These are phyloP conservation scores for Gossypium gossypioides DNA, from an alignment of 441 rosid genomes.

Conservation along the genomic window DNA sequence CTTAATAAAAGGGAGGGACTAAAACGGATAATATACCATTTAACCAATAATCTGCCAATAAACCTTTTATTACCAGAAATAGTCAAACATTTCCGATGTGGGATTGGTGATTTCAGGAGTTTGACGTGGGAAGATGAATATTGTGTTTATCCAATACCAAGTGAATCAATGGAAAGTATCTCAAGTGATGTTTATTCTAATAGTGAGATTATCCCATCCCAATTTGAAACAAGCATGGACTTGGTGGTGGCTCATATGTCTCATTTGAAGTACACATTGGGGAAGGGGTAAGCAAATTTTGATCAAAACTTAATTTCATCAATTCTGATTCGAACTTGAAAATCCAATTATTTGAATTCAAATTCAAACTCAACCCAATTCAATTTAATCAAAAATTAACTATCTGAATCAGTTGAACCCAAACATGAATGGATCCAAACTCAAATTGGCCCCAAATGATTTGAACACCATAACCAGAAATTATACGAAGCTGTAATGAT, in stretches of 20 bases:
- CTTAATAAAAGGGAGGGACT: no score
- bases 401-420: neutral
- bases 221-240: conserved; percentile 16
- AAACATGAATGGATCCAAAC: no score
- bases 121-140: conserved; percentile 54
- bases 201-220: conserved; percentile 16
- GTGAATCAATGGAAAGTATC: conserved; percentile 11
- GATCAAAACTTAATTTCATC: neutral
- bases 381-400: neutral
- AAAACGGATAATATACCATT: no score
- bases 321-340: no score
- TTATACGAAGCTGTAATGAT: neutral
- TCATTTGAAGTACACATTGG: conserved; percentile 30
- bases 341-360: neutral
- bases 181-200: conserved; percentile 12
- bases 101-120: conserved; percentile 27
- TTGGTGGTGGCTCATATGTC: conserved; percentile 27
- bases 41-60: no score
- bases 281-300: conserved; percentile 37
- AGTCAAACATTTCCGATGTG: no score
- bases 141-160: conserved; percentile 24
- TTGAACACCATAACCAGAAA: no score
- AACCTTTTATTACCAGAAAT: neutral
- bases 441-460: no score
- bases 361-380: no score